Percentiles rank a stretch among this genome's conserved stretches.
Conservation (phyloP, 371 early-diverging fungal genomes). For the Basidiobolus heterosporus region DNA sequence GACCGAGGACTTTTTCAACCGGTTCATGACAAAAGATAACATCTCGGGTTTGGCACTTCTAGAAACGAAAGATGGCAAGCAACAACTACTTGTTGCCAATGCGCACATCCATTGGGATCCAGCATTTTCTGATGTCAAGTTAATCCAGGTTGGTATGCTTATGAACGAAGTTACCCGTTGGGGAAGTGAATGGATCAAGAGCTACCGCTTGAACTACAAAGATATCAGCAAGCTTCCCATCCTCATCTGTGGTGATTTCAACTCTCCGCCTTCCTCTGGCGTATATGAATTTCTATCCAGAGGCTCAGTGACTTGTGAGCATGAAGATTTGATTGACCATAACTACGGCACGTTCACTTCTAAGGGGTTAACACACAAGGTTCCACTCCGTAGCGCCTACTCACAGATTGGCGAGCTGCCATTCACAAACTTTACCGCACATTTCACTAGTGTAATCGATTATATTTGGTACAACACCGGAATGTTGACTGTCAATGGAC, state of each 20-base stretch:
- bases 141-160: slow-evolving; percentile 91
- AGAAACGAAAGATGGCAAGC: slow-evolving; percentile 56
- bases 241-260: slow-evolving; percentile 92
- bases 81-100: slow-evolving; percentile 72
- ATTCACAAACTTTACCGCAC: slow-evolving; percentile 91
- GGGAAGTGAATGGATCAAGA: slow-evolving; percentile 25
- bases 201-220: slow-evolving; percentile 13
- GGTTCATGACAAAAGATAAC: slow-evolving; percentile 94
- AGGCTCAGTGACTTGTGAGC: slow-evolving; percentile 53
- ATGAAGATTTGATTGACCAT: slow-evolving; percentile 65
- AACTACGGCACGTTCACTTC: slow-evolving; percentile 76
- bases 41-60: slow-evolving; percentile 78
- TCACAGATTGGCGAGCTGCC: slow-evolving; percentile 52
- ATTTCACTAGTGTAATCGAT: slow-evolving; percentile 87
- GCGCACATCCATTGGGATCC: slow-evolving; percentile 92
- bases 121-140: slow-evolving; percentile 86
- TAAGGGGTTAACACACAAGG: slow-evolving; percentile 63
- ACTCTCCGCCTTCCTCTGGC: slow-evolving; percentile 80
- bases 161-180: slow-evolving; percentile 75
- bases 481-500: slow-evolving; percentile 57
- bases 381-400: slow-evolving; percentile 72
- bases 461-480: slow-evolving; percentile 87
- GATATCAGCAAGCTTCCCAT: slow-evolving; percentile 34
- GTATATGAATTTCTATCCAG: slow-evolving; percentile 79
- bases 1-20: slow-evolving; percentile 83